Base-by-base conservation (phyloP, 371 early-diverging fungal species). In the Fennellomyces sp. region DNA sequence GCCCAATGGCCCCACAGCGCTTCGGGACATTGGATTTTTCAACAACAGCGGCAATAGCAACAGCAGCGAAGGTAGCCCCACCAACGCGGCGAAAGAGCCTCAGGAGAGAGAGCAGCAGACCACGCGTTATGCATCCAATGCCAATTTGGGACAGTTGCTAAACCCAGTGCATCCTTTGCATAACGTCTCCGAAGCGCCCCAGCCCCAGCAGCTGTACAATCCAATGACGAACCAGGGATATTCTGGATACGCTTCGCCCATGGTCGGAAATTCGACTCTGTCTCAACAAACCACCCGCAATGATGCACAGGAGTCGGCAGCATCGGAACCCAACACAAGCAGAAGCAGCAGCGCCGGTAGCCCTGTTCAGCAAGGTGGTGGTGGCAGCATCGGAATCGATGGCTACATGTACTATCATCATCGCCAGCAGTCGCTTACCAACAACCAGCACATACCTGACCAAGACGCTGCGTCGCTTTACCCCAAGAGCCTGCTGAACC, bases 111-210 rank as follows among this genome's bases (percentile, higher is more conserved):
- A 45, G 45, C n/a, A 45, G 29, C 52, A 51, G 29, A 35, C 12
- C 21, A 35, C 52, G 52, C 60, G 27, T 56, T 68, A 38, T 47
- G 63, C 68, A 13, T 63, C 72, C 25, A 75, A 72, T 50, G 69
- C 75, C n/a, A 63, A 76, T 41, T 60, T 73, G 19, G 76, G 76
- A 15, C 76, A 72, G 27, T 38, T 76, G 23, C 55, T 76, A 11
- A 76, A 76, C 55, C 76, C 76, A 19, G 68, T 76, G 21, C 73
- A 76, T 52, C 73, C 76, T 12, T 48, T 75, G 10, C 61, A 64
- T 39, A 47, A 35, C 28, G 53, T 31, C 35, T 39, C 54, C 26
- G 10, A n/a, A 11, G 19, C 33, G 7, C 35, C 52, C 3, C 52
- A 51, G 30, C 60, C 30, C 25, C 31, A 39, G 29, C 55, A 38